Conservation (phyloP, 2,329 filamentous ascomycete genomes). For the Xylaria multiplex region DNA sequence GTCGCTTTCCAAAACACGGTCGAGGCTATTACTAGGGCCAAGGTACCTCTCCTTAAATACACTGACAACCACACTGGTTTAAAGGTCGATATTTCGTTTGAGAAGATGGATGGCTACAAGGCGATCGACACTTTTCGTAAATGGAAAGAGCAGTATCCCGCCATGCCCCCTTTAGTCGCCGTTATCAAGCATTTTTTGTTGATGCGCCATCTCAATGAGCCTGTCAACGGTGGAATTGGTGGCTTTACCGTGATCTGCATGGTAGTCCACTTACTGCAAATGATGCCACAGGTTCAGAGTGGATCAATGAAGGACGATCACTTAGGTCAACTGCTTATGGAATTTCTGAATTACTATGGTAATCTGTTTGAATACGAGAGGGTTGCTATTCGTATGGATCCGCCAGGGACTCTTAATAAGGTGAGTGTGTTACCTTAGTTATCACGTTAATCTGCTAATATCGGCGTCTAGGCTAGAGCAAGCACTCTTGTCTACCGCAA, state of each 20-base stretch:
- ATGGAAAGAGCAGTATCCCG: slow-evolving; percentile 84
- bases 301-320: slow-evolving; percentile 67
- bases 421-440: slow-evolving; percentile 32
- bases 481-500: slow-evolving; percentile 65
- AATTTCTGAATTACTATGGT: slow-evolving; percentile 91
- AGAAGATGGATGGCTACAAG: slow-evolving; percentile 83
- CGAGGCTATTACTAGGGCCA: slow-evolving; percentile 77
- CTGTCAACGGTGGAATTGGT: slow-evolving; percentile 88
- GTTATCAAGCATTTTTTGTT: slow-evolving; percentile 91
- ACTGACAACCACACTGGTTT: slow-evolving; percentile 80
- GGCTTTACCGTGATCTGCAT: slow-evolving; percentile 95
- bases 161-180: slow-evolving; percentile 86
- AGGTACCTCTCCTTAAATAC: slow-evolving; percentile 93
- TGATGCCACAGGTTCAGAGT: slow-evolving; percentile 76
- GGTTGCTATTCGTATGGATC: slow-evolving; percentile 79
- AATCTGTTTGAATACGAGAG: slow-evolving; percentile 77
- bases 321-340: slow-evolving; percentile 82
- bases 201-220: slow-evolving; percentile 91
- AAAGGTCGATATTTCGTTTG: slow-evolving; percentile 92
- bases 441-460: slow-evolving; percentile 34
- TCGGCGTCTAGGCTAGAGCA: slow-evolving; percentile 54
- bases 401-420: slow-evolving; percentile 81
- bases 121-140: slow-evolving; percentile 82
- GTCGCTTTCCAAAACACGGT: slow-evolving; percentile 69
- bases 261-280: slow-evolving; percentile 86